These are phyloP conservation scores for Ceratobasidium papillatum DNA, from an alignment of 1,284 basidiomycete genomes.

Conservation along the genomic window DNA sequence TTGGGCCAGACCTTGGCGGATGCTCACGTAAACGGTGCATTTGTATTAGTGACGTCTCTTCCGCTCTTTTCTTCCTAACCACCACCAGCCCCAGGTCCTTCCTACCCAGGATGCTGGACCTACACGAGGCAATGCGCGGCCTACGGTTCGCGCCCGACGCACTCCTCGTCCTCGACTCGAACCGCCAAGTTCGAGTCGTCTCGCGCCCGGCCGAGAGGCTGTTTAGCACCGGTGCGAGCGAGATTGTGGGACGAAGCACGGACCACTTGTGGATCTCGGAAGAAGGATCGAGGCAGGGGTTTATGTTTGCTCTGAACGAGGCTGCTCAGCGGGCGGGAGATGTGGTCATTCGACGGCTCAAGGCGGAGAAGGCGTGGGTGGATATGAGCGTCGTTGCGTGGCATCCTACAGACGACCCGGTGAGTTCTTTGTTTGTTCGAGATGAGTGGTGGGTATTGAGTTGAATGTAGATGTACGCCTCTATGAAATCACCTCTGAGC, in stretches of 20 bases:
- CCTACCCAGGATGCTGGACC: conserved; percentile 24
- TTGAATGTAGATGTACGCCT: conserved; percentile 17
- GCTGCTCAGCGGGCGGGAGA: conserved; percentile 27
- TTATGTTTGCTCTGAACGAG: conserved; percentile 35
- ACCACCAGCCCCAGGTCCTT: too few species aligned
- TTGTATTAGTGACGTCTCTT: conserved; percentile 29
- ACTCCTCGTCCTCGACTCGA: conserved; percentile 27
- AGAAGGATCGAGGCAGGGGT: conserved; percentile 10
- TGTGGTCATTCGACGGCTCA: conserved; percentile 27
- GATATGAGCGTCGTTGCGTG: conserved; percentile 35
- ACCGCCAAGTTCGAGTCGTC: conserved; percentile 26
- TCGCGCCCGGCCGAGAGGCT: conserved; percentile 24
- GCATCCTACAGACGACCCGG: conserved; percentile 37
- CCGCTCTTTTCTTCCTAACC: not conserved
- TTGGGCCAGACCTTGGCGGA: not conserved
- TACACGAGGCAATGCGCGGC: conserved; percentile 37
- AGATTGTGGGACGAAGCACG: conserved; percentile 29
- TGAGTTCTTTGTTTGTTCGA: not conserved
- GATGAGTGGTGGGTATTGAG: not conserved
- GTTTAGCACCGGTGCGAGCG: conserved; percentile 16
- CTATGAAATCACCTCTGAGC: not conserved
- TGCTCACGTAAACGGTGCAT: not conserved
- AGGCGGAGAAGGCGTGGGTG: not conserved
- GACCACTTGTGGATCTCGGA: conserved; percentile 20
- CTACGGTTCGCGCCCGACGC: conserved; percentile 33